Conservation (phyloP, 495 filamentous ascomycete species). For the Lentithecium fluviatile region DNA sequence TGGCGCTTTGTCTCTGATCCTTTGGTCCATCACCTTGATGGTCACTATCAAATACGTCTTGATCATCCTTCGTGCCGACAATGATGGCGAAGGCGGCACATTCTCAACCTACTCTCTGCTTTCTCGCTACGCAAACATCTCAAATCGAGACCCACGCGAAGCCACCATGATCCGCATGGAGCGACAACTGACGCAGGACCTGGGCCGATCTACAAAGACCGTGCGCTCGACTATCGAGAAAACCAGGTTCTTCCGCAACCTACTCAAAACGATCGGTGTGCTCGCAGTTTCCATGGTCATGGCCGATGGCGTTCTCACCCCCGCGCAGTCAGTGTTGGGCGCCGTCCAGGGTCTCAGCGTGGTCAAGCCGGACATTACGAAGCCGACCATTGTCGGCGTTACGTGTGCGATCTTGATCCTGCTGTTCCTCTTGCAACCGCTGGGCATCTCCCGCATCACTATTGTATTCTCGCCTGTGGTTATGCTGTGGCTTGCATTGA, state of each 20-base stretch:
- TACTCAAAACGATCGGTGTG: conserved; percentile 67
- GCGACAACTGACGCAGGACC: conserved; percentile 55
- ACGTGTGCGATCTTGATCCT: conserved; percentile 68
- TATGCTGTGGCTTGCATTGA: conserved; percentile 70
- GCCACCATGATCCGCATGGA: conserved; percentile 52
- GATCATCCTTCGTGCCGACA: conserved; percentile 68
- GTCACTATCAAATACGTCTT: conserved; percentile 72
- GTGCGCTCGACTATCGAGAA: conserved; percentile 60
- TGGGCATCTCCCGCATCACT: conserved; percentile 67
- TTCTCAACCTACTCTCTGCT: conserved; percentile 72
- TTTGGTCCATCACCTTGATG: conserved; percentile 72
- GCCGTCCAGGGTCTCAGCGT: conserved; percentile 66
- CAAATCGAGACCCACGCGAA: conserved; percentile 36
- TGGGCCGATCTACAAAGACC: conserved; percentile 51
- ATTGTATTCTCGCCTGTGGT: conserved; percentile 68
- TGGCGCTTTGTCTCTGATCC: conserved; percentile 68
- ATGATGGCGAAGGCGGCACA: conserved; percentile 76
- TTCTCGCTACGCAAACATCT: conserved; percentile 47
- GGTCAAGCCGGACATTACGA: conserved; percentile 49
- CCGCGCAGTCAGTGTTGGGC: conserved; percentile 69
- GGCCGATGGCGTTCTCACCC: conserved; percentile 66
- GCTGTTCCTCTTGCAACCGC: conserved; percentile 67
- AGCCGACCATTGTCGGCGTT: conserved; percentile 61
- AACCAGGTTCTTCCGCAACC: conserved; percentile 49
- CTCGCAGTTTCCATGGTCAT: conserved; percentile 71